Base-by-base conservation (phyloP, 208 protist species). In the Leishmania mexicana region DNA sequence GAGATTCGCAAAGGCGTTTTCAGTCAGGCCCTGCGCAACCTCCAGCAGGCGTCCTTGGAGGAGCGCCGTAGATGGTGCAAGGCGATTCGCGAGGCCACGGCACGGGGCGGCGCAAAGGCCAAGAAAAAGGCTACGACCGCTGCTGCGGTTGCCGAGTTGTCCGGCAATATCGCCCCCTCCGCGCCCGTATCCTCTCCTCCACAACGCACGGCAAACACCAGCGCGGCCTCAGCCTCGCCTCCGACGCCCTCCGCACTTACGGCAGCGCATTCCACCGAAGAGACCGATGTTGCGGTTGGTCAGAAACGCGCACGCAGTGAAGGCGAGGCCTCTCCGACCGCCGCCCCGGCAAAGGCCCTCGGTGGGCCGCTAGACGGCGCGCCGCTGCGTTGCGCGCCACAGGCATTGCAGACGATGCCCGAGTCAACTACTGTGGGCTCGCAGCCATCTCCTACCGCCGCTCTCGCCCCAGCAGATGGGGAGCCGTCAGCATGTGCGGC, bases 1-100 rank as follows among this genome's bases (percentile, higher is more conserved):
- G 92, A 96, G 42, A 97, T 97, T 65, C 93, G 94, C 21, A 95
- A 95, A 86, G 93, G 94, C 28, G 92, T 97, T 77, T 97, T 97
- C 81, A 91, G 89, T 80, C 80, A 81, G 17, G 88, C 87, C 1
- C 81, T 96, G 80, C 89, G 92, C 21, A 86, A 90, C 49, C 76
- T 95, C 53, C 80, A 87, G 51, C 67, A 70, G 13, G 64, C 85
- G 4, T 68, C 84, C 6, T 80, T 88, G 13, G 92, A 90, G 51
- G 83, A 92, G 51, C 89, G 86, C 38, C 64, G 88, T 28, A 73
- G 71, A 35, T 97, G 94, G 93, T 93, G 94, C 68, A 68, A 54
- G 21, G 92, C 84, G 21, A 94, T 97, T 64, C 83, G 89, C 2
- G 91, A 94, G 65, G 72, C 87, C 35, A 88, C 76, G 17, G 42